Base-by-base conservation (phyloP, 352 stramenopile species). In the Pythium brachiatum region DNA sequence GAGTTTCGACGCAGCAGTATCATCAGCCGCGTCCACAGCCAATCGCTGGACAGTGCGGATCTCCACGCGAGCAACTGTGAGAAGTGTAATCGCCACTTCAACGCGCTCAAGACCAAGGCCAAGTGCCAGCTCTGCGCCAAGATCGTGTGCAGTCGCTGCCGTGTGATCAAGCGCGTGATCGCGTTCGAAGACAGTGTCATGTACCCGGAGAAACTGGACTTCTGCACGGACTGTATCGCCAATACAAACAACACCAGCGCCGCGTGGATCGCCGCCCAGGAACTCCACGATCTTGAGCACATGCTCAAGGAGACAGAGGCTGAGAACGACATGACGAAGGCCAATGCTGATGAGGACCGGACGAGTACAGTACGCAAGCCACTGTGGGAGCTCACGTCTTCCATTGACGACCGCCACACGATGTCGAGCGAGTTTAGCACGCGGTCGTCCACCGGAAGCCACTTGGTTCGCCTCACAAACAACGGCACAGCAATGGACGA, bases 151-250 rank as follows among this genome's bases (percentile, higher is more conserved):
- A 63, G 52, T 39, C 65, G 65, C 27, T 72, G 65, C 27, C 58
- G 58, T 18, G 26, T 65, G 4, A 38, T 64, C 43, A 67, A 72
- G 55, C 65, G 59, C 48, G 65, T 72, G 38, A 51, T 65, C 69
- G 46, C 77, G 70, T 60, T 88, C 59, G 78, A 83, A 53, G 63
- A 85, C 20, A 72, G 69, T 52, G 69, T 84, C 44, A 76, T 80
- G 63, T 66, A 69, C 41, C 79, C 77, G 12, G 70, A 82, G 56
- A 88, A 90, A 63, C 81, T 90, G 57, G 77, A 84, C n/a, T 87
- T 87, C 53, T 87, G 78, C 53, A 70, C 64, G 25, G 75, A 84
- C 64, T 87, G 78, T 52, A 60, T 84, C 36, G 54, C 64, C 26
- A 65, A 65, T 20, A 83, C 74, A 5, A 83, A 58, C 64, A 71